Evolutionary conservation across 768 basidiomycete genomes (phyloP), one percentile per base, ranked within the genome.

Genomic region (Suillus subalutaceus): DNA sequence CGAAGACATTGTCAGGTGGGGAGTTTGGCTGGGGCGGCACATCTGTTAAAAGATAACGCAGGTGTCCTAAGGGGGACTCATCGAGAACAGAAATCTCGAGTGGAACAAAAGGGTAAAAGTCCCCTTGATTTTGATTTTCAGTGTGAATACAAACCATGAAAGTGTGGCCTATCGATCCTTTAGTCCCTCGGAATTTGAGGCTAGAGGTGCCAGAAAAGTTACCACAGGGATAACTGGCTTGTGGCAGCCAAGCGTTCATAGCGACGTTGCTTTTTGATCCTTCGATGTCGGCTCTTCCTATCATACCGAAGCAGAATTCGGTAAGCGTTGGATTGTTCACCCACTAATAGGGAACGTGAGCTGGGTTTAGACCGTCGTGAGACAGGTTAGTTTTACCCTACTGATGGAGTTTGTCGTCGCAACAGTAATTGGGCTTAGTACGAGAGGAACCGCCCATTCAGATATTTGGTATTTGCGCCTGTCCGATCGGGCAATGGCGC

Each of bases 371-470:
- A 88, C 88, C 85, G 84, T 89, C 85, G 86, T 89, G 88, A 88
- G 88, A 90, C 87, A 89, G 88, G 87, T 89, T 90, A 89, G 87
- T 90, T 89, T 89, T 90, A 89, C 88, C 86, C 87, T 90, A 88
- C 86, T 89, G 86, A 88, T 89, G 88, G 84, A 85, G 85, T 67
- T 53, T 76, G 86, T 88, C 82, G 80, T 87, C 84, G 83, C 83
- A 85, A 89, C 83, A 86, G 87, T 87, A 89, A 88, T 89, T 86
- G 85, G 86, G 85, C 86, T 86, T 88, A 89, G 88, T 89, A 89
- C 86, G 84, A 88, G 88, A 89, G 88, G 88, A 89, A 90, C 88
- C 82, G 86, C 86, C 86, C 85, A 87, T 90, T 88, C 88, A 86
- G 86, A 88, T 87, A 89, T 85, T 89, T 89, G 88, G 88, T 89